phyloP scores from a whole-genome alignment of 148 eudicot species.

The Chenopodium album region DNA sequence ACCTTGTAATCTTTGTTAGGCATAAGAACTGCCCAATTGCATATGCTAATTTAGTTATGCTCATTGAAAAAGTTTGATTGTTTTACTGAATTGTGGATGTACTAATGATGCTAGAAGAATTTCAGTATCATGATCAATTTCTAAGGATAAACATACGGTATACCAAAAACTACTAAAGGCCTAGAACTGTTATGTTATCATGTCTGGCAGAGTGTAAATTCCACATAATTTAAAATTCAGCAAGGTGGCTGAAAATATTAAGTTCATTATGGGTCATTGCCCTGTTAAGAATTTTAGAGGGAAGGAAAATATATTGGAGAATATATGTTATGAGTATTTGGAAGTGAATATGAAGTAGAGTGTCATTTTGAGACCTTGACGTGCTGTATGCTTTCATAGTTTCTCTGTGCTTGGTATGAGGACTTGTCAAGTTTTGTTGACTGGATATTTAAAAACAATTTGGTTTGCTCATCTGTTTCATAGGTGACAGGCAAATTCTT shows the following conservation, averaged over 20 bases:
- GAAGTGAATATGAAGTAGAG: neutral
- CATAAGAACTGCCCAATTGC: neutral
- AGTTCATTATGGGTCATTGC: neutral
- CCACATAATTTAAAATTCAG: neutral
- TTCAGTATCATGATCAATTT: neutral
- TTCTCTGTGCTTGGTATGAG: neutral
- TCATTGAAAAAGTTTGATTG: neutral
- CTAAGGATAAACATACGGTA: neutral
- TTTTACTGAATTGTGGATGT: neutral
- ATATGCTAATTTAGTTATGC: neutral
- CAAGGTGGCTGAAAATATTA: neutral
- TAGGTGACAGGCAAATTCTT: slow-evolving; percentile 75
- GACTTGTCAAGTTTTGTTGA: neutral
- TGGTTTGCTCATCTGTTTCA: slow-evolving; percentile 11
- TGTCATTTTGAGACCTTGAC: neutral
- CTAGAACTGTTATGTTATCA: neutral
- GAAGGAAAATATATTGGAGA: neutral
- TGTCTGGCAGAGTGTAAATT: too few species aligned
- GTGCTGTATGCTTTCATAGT: neutral
- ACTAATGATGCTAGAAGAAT: neutral
- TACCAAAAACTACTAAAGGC: neutral
- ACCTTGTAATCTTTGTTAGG: neutral
- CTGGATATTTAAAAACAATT: neutral
- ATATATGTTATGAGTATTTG: neutral
- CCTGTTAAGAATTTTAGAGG: neutral